A percentile compares a stretch with the other conserved stretches of the same genome.
phyloP scores from a whole-genome alignment of 192 early-diverging fungal genomes.

The Coemansia sp. region DNA sequence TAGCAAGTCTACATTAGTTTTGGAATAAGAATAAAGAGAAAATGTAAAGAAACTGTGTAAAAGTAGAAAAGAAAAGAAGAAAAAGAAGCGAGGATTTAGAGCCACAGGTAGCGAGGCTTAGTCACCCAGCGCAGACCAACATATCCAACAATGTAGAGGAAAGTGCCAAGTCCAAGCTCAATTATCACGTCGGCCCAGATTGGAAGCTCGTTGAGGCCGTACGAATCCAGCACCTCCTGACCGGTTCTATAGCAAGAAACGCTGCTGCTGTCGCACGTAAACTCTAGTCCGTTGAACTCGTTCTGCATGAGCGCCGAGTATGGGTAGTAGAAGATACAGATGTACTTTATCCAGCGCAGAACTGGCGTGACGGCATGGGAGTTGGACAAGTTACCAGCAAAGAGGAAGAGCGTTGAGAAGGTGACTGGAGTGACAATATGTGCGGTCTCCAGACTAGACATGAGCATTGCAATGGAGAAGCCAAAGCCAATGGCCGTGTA shows the following conservation, averaged over 20 bases:
- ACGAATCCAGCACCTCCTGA: conserved; percentile 24
- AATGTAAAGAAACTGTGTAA: neutral
- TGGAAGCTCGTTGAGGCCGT: conserved; percentile 24
- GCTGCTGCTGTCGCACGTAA: conserved; percentile 14
- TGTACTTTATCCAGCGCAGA: conserved; percentile 45
- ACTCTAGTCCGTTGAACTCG: conserved; percentile 43
- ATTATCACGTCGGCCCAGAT: conserved; percentile 25
- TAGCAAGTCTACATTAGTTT: neutral
- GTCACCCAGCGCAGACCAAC: conserved; percentile 32
- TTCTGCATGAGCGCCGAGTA: conserved; percentile 44
- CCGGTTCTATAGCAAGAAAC: conserved; percentile 28
- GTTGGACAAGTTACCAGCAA: conserved; percentile 42
- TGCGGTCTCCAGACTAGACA: conserved; percentile 26
- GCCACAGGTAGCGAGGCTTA: conserved; percentile 41
- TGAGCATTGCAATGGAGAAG: conserved; percentile 31
- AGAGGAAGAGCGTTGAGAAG: conserved; percentile 29
- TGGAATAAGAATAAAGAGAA: neutral
- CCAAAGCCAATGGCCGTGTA: conserved; percentile 29
- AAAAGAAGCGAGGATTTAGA: conserved; percentile 5
- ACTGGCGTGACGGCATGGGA: conserved; percentile 38
- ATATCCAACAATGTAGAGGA: conserved; percentile 21
- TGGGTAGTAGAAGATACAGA: conserved; percentile 32
- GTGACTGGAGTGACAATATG: conserved; percentile 29
- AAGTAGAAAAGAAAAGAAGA: neutral
- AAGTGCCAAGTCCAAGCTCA: conserved; percentile 18